A percentile compares a stretch with the other conserved stretches of the same genome.
Conservation (phyloP, 1,139 yeast species). For the Magnusiomyces paraingens region DNA sequence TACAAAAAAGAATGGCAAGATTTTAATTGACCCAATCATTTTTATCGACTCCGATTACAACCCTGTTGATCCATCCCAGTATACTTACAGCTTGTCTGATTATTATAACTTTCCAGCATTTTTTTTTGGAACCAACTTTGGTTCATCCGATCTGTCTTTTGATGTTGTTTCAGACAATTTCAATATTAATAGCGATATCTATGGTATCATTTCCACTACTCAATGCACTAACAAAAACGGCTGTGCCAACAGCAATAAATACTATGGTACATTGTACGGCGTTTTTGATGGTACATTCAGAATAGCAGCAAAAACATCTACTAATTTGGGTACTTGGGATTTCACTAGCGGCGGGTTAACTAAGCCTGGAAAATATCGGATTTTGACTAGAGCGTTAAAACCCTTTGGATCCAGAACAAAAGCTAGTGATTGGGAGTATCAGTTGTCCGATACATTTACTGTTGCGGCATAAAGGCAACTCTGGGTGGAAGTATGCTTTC, state of each 20-base stretch:
- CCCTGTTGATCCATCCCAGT: background rate
- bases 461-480: background rate
- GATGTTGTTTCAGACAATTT: conserved; percentile 10
- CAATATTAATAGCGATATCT: background rate
- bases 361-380: conserved; percentile 9
- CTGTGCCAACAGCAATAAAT: background rate
- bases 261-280: conserved; percentile 8
- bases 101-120: conserved; percentile 2
- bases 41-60: background rate
- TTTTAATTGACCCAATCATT: background rate
- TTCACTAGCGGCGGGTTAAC: conserved; percentile 6
- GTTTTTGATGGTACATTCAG: background rate
- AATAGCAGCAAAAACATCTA: background rate
- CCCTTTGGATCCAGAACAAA: conserved; percentile 10
- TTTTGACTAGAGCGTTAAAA: conserved; percentile 11
- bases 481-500: background rate
- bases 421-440: conserved; percentile 7
- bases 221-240: too few species aligned
- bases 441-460: conserved; percentile 7
- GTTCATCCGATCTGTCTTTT: conserved; percentile 8
- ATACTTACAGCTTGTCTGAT: background rate
- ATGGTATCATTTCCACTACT: background rate
- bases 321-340: background rate
- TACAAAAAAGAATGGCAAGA: background rate
- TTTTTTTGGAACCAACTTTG: conserved; percentile 2